phyloP scores from a whole-genome alignment of 306 rosid genomes.

The Calophaca sinica region DNA sequence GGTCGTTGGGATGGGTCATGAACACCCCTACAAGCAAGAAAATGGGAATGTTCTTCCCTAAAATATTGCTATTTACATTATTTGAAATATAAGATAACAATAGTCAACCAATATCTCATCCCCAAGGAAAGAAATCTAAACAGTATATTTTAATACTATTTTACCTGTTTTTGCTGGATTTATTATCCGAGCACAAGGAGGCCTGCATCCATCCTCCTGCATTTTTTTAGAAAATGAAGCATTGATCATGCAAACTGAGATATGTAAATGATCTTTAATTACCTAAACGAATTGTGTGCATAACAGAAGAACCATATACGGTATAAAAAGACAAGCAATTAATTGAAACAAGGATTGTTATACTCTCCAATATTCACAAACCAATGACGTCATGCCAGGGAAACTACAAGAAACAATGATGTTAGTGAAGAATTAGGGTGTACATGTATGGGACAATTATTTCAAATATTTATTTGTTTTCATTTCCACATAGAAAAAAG shows the following conservation, averaged over 20 bases:
- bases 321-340: constrained; percentile 4
- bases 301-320: background rate
- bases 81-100: background rate
- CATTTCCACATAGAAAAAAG: too few relatives aligned
- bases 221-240: constrained; percentile 45
- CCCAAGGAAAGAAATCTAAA: constrained; percentile 19
- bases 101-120: background rate
- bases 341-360: background rate
- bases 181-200: constrained; percentile 60
- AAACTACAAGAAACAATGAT: too few relatives aligned
- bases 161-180: constrained; percentile 64
- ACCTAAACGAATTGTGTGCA: constrained; percentile 8
- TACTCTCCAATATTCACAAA: background rate
- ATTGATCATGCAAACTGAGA: constrained; percentile 27
- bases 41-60: background rate
- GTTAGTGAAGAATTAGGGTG: too few relatives aligned
- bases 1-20: too few relatives aligned
- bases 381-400: too few relatives aligned
- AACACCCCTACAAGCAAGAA: background rate
- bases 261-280: constrained; percentile 2
- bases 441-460: background rate
- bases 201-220: constrained; percentile 54
- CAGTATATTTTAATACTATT: background rate
- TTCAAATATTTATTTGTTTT: constrained; percentile 12
- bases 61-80: background rate